Evolutionary conservation across 345 rosid species (phyloP).

Genomic region (Eucalyptus curtisii): DNA sequence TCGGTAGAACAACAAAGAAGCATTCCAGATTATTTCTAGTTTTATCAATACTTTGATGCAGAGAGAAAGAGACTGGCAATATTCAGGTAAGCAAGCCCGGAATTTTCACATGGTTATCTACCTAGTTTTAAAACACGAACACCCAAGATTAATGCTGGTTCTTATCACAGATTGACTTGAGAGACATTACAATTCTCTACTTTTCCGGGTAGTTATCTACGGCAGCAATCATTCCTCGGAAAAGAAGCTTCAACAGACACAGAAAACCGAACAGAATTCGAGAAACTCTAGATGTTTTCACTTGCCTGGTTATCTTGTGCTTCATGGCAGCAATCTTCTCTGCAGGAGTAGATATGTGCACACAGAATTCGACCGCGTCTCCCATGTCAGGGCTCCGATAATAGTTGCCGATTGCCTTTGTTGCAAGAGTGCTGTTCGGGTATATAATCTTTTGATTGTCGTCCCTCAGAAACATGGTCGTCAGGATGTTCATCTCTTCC

Average conservation of each 20-base stretch:
- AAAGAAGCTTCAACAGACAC: neutral
- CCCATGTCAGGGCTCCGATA: constrained; percentile 96
- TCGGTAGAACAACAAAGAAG: neutral
- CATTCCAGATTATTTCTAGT: neutral
- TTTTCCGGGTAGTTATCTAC: neutral
- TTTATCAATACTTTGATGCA: neutral
- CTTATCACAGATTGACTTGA: neutral
- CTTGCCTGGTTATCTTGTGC: constrained; percentile 50
- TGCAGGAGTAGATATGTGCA: constrained; percentile 64
- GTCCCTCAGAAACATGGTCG: constrained; percentile 66
- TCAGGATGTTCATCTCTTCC: constrained; percentile 94
- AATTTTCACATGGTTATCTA: neutral
- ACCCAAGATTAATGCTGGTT: neutral
- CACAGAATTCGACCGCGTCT: constrained; percentile 60
- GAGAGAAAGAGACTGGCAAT: neutral
- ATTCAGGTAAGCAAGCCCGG: neutral
- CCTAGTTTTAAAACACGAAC: neutral
- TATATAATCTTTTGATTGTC: constrained; percentile 68
- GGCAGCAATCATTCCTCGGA: neutral
- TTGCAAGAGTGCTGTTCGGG: constrained; percentile 64
- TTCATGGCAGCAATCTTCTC: constrained; percentile 56
- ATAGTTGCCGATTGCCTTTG: constrained; percentile 58
- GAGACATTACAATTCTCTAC: neutral
- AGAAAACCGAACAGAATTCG: neutral
- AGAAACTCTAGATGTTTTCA: neutral